These are phyloP conservation scores for Grosmannia huntii DNA, from an alignment of 2,329 filamentous ascomycete species.

Conservation along the genomic window DNA sequence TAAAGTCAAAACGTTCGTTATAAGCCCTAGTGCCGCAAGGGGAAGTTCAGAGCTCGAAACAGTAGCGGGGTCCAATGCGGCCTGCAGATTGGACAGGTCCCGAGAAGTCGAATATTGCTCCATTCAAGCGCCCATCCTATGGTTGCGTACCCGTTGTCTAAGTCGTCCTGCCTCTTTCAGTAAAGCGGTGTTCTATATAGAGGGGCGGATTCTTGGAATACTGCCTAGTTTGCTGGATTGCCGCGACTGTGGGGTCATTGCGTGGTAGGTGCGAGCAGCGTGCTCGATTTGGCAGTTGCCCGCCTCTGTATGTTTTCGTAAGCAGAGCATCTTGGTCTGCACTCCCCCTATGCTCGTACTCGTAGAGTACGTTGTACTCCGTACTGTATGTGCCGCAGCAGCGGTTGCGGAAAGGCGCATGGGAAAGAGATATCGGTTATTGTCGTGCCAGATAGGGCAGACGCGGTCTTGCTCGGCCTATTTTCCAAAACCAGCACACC, in stretches of 20 bases:
- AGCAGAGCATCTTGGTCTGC: no score
- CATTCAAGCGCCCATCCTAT: background rate
- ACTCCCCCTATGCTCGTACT: no score
- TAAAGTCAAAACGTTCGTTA: background rate
- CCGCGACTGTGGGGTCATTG: background rate
- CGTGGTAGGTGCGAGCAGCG: background rate
- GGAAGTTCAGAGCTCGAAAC: background rate
- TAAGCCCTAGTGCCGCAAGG: background rate
- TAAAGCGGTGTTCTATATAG: background rate
- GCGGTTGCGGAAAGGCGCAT: background rate
- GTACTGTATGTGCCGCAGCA: background rate
- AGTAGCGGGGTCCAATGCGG: background rate
- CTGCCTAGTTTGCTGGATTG: background rate
- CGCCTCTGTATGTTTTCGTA: background rate
- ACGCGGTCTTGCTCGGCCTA: background rate
- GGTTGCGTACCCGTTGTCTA: background rate
- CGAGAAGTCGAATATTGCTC: background rate
- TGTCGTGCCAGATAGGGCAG: background rate
- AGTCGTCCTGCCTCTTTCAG: conserved; percentile 7
- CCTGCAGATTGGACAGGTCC: background rate
- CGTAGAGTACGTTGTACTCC: no score
- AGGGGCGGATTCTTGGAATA: background rate
- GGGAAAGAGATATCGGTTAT: background rate
- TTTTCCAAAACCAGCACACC: background rate
- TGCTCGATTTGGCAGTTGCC: background rate